A percentile compares a stretch with the other conserved stretches of the same genome.
Conservation (phyloP, 202 grass and related monocot species). For the Saccharum hybrid region DNA sequence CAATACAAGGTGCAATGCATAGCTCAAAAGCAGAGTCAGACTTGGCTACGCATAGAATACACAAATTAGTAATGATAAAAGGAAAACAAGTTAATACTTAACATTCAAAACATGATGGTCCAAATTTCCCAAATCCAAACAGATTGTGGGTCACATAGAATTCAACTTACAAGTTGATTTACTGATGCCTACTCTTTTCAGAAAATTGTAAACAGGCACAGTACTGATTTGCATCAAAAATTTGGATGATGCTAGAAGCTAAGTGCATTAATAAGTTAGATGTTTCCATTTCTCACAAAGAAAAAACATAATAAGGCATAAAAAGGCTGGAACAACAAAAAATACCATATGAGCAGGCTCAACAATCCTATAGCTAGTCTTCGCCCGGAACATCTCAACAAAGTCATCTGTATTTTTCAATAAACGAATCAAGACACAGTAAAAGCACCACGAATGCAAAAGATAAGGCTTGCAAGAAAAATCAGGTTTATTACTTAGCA, state of each 20-base stretch:
- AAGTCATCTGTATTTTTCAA: conserved; percentile 67
- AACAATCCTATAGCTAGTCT: conserved; percentile 71
- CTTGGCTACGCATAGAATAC: not conserved
- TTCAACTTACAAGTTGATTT: not conserved
- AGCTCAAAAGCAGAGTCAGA: not conserved
- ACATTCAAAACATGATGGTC: not conserved
- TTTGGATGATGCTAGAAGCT: not conserved
- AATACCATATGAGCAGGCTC: conserved; percentile 96
- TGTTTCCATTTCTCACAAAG: not conserved
- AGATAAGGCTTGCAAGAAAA: not conserved
- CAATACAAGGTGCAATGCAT: not conserved
- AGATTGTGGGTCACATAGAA: not conserved
- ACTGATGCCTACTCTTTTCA: not conserved
- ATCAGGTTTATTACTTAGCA: conserved; percentile 70
- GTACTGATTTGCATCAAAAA: conserved; percentile 7
- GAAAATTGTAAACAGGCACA: not conserved
- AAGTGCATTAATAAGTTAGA: not conserved
- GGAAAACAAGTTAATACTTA: not conserved
- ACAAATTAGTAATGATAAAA: not conserved
- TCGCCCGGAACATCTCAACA: conserved; percentile 77
- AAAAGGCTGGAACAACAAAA: conserved; percentile 17
- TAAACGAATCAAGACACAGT: conserved; percentile 24
- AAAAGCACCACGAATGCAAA: conserved; percentile 21
- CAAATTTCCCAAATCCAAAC: not conserved
- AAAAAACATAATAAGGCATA: not conserved